These are phyloP conservation scores for Colletotrichum horii DNA, from an alignment of 2,329 filamentous ascomycete genomes.

Conservation along the genomic window DNA sequence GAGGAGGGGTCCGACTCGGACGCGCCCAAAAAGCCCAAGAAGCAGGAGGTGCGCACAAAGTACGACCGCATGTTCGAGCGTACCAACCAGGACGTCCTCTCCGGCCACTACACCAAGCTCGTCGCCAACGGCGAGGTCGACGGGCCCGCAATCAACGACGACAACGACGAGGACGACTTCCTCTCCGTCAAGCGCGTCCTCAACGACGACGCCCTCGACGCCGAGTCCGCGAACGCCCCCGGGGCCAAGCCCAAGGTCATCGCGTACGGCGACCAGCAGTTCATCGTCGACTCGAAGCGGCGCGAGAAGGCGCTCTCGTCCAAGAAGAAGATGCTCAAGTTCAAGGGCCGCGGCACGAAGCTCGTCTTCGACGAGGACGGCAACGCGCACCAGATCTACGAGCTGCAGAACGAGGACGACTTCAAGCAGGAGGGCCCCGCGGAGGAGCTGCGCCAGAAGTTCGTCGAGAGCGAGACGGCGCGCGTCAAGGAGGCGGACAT, in stretches of 20 bases:
- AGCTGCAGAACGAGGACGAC: slow-evolving; percentile 83
- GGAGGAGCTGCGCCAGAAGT: slow-evolving; percentile 76
- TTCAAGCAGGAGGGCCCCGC: slow-evolving; percentile 79
- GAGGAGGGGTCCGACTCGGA: slow-evolving; percentile 57
- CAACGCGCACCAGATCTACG: slow-evolving; percentile 82
- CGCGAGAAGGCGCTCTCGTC: slow-evolving; percentile 93
- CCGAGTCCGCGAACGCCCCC: slow-evolving; percentile 48
- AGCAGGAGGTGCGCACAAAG: slow-evolving; percentile 83
- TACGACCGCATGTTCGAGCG: slow-evolving; percentile 98
- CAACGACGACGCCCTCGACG: slow-evolving; percentile 68
- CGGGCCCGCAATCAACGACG: slow-evolving; percentile 52
- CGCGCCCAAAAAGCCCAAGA: slow-evolving; percentile 63
- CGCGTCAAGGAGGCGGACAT: slow-evolving; percentile 78
- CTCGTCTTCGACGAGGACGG: slow-evolving; percentile 93
- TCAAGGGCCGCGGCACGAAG: slow-evolving; percentile 85
- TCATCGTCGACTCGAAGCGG: slow-evolving; percentile 92
- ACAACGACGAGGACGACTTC: slow-evolving; percentile 80
- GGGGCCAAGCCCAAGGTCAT: slow-evolving; percentile 62
- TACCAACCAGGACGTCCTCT: slow-evolving; percentile 92
- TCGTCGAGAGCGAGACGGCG: slow-evolving; percentile 76
- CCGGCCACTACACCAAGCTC: slow-evolving; percentile 91
- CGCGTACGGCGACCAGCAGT: slow-evolving; percentile 70
- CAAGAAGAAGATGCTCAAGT: slow-evolving; percentile 92
- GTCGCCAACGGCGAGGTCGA: slow-evolving; percentile 65
- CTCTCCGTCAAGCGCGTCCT: slow-evolving; percentile 89